phyloP scores from a whole-genome alignment of 2,329 filamentous ascomycete genomes.

The Xenoacremonium recifei region DNA sequence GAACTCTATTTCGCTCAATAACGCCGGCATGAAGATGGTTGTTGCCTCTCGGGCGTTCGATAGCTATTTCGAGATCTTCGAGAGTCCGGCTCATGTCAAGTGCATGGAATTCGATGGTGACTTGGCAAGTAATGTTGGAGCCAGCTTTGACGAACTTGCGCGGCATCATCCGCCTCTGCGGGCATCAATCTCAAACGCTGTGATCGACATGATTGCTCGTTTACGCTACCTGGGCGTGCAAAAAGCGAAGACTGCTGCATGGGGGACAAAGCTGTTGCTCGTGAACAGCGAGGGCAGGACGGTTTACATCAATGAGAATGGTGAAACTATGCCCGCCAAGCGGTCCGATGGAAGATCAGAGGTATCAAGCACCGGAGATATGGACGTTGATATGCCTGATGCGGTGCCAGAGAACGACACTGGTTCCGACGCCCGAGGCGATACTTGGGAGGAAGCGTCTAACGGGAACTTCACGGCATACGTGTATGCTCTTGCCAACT shows the following conservation, averaged over 20 bases:
- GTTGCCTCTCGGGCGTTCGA: slow-evolving; percentile 78
- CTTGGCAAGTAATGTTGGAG: slow-evolving; percentile 72
- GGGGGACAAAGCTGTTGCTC: slow-evolving; percentile 77
- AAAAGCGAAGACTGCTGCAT: slow-evolving; percentile 66
- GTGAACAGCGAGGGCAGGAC: slow-evolving; percentile 57
- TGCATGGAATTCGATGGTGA: slow-evolving; percentile 72
- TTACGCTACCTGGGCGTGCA: slow-evolving; percentile 72
- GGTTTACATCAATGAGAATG: slow-evolving; percentile 51
- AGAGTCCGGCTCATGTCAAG: slow-evolving; percentile 85
- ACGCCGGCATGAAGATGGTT: slow-evolving; percentile 83
- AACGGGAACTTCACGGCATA: slow-evolving; percentile 59
- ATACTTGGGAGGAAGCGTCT: slow-evolving; percentile 22
- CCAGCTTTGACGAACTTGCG: slow-evolving; percentile 88
- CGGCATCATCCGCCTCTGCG: slow-evolving; percentile 88
- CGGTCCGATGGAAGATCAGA: slow-evolving; percentile 39
- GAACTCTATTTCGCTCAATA: slow-evolving; percentile 91
- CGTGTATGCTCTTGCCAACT: slow-evolving; percentile 72
- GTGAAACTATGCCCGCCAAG: slow-evolving; percentile 30
- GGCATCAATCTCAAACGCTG: slow-evolving; percentile 75
- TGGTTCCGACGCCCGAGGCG: slow-evolving; percentile 10
- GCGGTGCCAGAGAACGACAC: slow-evolving; percentile 26
- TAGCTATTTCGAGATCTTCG: slow-evolving; percentile 93
- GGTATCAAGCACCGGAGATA: slow-evolving; percentile 33
- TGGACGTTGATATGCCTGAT: slow-evolving; percentile 68
- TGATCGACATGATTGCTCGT: slow-evolving; percentile 83